phyloP scores from a whole-genome alignment of 192 early-diverging fungal genomes.

The Coemansia sp. region DNA sequence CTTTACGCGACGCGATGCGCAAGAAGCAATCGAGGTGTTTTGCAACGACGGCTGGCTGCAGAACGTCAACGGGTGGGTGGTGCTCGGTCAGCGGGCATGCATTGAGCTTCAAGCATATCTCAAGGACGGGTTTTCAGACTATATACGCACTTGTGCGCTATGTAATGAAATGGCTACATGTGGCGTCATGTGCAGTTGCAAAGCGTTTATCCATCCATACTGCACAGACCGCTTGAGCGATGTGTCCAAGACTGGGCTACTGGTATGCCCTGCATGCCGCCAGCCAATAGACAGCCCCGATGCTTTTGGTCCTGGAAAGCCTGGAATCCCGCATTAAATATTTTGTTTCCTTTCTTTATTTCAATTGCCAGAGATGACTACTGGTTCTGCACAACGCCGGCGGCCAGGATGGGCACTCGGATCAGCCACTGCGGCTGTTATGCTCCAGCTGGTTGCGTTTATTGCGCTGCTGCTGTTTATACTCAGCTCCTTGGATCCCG shows the following conservation, averaged over 20 bases:
- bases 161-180: constrained; percentile 38
- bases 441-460: constrained; percentile 19
- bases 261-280: constrained; percentile 27
- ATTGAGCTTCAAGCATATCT: constrained; percentile 42
- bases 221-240: constrained; percentile 22
- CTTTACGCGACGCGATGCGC: constrained; percentile 15
- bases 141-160: constrained; percentile 21
- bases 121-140: constrained; percentile 24
- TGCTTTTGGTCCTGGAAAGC: constrained; percentile 29
- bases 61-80: constrained; percentile 6
- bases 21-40: constrained; percentile 14
- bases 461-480: constrained; percentile 23
- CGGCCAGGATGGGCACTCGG: constrained; percentile 1
- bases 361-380: background rate
- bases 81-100: constrained; percentile 18
- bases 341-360: background rate
- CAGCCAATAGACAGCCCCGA: constrained; percentile 9
- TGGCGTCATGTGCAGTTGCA: constrained; percentile 30
- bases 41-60: constrained; percentile 28
- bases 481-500: constrained; percentile 17
- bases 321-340: constrained; percentile 6
- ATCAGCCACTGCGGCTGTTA: constrained; percentile 7
- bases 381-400: constrained; percentile 4
- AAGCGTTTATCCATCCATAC: constrained; percentile 27
- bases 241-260: background rate